Evolutionary conservation across 2,329 filamentous ascomycete genomes (phyloP).

Genomic region (Diaporthe sp.): DNA sequence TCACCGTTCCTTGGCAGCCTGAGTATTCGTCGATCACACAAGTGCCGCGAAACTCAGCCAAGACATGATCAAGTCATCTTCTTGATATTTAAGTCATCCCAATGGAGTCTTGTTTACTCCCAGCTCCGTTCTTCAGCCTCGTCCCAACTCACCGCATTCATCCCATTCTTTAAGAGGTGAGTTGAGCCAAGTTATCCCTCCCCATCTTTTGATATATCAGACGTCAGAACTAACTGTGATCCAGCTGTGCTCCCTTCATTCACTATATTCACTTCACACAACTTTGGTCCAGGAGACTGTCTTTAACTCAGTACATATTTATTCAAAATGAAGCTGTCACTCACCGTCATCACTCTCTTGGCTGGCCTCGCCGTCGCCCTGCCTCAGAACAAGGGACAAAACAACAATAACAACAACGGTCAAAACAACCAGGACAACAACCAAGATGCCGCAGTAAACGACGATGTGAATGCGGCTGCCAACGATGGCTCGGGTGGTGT

Average conservation of each 20-base stretch:
- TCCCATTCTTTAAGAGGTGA: slow-evolving; percentile 35
- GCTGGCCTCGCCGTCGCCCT: slow-evolving; percentile 33
- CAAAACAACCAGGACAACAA: neutral
- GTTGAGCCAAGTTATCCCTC: neutral
- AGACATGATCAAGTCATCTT: neutral
- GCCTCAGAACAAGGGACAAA: slow-evolving; percentile 18
- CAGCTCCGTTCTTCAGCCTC: neutral
- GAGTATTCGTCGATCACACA: slow-evolving; percentile 33
- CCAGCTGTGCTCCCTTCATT: slow-evolving; percentile 33
- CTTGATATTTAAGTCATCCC: slow-evolving; percentile 13
- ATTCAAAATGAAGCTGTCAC: slow-evolving; percentile 36
- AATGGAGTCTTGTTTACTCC: neutral
- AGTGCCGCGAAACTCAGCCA: slow-evolving; percentile 25
- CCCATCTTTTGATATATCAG: neutral
- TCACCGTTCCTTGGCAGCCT: slow-evolving; percentile 16
- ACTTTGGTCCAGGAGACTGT: slow-evolving; percentile 25
- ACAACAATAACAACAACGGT: slow-evolving; percentile 6
- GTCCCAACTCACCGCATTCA: neutral
- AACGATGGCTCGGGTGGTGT: slow-evolving; percentile 27
- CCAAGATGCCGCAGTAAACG: neutral
- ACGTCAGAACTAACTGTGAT: neutral
- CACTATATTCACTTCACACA: slow-evolving; percentile 28
- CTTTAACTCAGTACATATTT: neutral
- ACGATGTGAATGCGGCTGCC: slow-evolving; percentile 27
- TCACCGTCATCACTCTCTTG: slow-evolving; percentile 31